Percentiles rank a stretch among this genome's conserved stretches.
Evolutionary conservation across 202 grass and related monocot genomes (phyloP).

Genomic region (Zizania palustris): DNA sequence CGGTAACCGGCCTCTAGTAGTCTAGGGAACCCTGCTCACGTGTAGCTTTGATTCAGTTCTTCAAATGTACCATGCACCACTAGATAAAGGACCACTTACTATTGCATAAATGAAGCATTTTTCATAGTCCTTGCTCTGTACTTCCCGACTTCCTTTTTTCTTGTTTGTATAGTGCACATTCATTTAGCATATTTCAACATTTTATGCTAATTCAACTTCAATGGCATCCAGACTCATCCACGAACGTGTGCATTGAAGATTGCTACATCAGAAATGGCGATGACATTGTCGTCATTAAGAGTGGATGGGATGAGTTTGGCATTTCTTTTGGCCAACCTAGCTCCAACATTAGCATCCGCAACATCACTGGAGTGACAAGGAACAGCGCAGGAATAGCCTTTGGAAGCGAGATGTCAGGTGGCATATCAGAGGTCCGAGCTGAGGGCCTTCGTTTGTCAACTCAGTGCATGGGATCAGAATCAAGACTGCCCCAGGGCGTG

Average conservation of each 20-base stretch:
- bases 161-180: background rate
- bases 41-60: conserved; percentile 20
- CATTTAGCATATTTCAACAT: background rate
- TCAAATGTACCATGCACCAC: background rate
- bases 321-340: conserved; percentile 79
- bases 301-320: conserved; percentile 85
- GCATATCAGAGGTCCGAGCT: conserved; percentile 62
- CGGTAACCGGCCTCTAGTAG: too few species aligned
- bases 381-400: conserved; percentile 68
- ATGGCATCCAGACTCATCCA: conserved; percentile 69
- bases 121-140: background rate
- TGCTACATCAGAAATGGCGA: conserved; percentile 81
- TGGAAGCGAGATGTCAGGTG: conserved; percentile 86
- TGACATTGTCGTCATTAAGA: conserved; percentile 80
- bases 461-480: conserved; percentile 77
- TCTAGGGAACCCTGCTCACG: background rate
- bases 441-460: conserved; percentile 61
- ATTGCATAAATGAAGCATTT: background rate
- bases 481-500: conserved; percentile 66
- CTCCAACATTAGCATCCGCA: conserved; percentile 80
- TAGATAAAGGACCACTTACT: background rate
- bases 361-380: conserved; percentile 54
- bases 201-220: conserved; percentile 29
- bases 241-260: conserved; percentile 81
- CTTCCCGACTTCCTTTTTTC: background rate